Percentiles rank a stretch among this genome's conserved stretches.
These are phyloP conservation scores for Moringa oleifera DNA, from an alignment of 345 rosid species.

Conservation along the genomic window DNA sequence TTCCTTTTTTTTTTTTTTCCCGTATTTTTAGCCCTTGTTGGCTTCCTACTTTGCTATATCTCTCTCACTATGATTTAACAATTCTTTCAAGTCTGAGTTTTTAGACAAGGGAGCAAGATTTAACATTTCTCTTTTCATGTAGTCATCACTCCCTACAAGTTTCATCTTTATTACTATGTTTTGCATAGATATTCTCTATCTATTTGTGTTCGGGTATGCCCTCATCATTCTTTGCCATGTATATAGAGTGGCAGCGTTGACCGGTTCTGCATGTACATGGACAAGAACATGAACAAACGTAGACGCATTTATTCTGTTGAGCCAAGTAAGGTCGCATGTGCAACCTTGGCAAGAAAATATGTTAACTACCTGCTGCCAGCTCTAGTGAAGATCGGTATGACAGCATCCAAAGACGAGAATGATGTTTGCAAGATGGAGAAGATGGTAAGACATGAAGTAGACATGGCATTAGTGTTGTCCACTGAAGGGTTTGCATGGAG, in stretches of 20 bases:
- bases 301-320: slow-evolving; percentile 24
- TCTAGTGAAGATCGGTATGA: slow-evolving; percentile 23
- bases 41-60: not conserved
- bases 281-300: slow-evolving; percentile 22
- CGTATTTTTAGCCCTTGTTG: not conserved
- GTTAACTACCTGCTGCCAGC: slow-evolving; percentile 27
- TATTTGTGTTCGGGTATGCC: too few species aligned
- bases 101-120: too few species aligned
- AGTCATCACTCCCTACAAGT: not conserved
- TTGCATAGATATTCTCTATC: not conserved
- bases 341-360: slow-evolving; percentile 25
- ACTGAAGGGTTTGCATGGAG: slow-evolving; percentile 37
- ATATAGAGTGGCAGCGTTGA: too few species aligned
- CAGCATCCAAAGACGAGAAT: not conserved
- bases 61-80: too few species aligned
- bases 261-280: too few species aligned
- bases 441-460: slow-evolving; percentile 34
- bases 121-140: too few species aligned
- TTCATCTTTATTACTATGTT: not conserved
- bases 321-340: slow-evolving; percentile 17
- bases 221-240: too few species aligned
- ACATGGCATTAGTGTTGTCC: slow-evolving; percentile 37
- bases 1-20: not conserved
- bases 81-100: too few species aligned
- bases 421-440: slow-evolving; percentile 8